A percentile compares a stretch with the other conserved stretches of the same genome.
phyloP scores from a whole-genome alignment of 2,329 filamentous ascomycete species.

The Fusarium albidum region DNA sequence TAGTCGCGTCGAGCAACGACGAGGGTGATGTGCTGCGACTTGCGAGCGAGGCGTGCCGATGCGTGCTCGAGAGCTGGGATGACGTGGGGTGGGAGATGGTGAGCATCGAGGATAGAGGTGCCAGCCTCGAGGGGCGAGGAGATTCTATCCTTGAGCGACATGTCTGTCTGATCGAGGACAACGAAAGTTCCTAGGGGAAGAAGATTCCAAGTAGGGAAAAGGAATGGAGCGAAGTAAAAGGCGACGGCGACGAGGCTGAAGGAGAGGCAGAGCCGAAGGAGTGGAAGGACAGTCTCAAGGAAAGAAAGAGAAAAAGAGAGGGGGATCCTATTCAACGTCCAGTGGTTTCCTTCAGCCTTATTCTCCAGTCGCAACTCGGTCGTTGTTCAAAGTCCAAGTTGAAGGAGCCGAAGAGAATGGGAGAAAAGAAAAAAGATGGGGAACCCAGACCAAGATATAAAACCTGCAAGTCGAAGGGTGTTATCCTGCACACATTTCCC shows the following conservation, averaged over 20 bases:
- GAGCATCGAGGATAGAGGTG: constrained; percentile 64
- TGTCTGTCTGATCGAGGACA: constrained; percentile 34
- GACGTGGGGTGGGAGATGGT: constrained; percentile 64
- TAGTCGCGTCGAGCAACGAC: constrained; percentile 65
- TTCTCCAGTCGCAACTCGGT: constrained; percentile 12
- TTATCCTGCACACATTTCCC: too few relatives aligned
- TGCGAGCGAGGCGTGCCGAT: constrained; percentile 63
- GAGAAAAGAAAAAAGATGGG: too few relatives aligned
- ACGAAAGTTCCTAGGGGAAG: constrained; percentile 19
- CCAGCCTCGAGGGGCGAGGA: constrained; percentile 71
- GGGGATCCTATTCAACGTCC: constrained; percentile 8
- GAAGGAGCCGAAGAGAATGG: not conserved
- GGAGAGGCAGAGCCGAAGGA: constrained; percentile 2
- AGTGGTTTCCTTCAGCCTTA: constrained; percentile 19
- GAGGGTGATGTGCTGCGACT: constrained; percentile 64
- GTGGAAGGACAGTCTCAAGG: not conserved
- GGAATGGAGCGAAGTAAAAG: constrained; percentile 6
- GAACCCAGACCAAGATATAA: too few relatives aligned
- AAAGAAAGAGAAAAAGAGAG: constrained; percentile 8
- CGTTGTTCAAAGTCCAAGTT: constrained; percentile 14
- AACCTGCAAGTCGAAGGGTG: too few relatives aligned
- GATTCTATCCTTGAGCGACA: constrained; percentile 64
- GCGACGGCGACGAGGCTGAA: constrained; percentile 1
- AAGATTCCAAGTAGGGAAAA: constrained; percentile 7
- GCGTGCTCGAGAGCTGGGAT: constrained; percentile 65